Evolutionary conservation across 345 rosid species (phyloP).

Genomic region (Corymbia maculata): DNA sequence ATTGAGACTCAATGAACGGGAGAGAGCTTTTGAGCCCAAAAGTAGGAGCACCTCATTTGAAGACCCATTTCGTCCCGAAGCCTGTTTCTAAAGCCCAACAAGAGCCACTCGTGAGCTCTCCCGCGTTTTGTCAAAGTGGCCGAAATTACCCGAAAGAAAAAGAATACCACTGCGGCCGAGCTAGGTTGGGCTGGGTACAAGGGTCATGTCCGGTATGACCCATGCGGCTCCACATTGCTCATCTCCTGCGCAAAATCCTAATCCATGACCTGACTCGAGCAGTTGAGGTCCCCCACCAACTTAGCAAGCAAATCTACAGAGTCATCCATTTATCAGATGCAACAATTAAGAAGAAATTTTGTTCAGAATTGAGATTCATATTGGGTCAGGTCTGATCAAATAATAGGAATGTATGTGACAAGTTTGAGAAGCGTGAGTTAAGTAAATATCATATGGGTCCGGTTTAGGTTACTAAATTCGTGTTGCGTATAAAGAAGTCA

Average conservation of each 20-base stretch:
- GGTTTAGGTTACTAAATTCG: accelerated
- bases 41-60: not conserved
- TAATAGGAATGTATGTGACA: accelerated
- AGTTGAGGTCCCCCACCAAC: not conserved
- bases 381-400: accelerated
- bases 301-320: too few species aligned
- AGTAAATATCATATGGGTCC: too few species aligned
- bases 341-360: too few species aligned
- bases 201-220: not conserved
- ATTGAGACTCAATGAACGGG: too few species aligned
- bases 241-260: not conserved
- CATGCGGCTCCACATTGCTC: not conserved
- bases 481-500: too few species aligned
- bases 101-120: not conserved
- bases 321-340: not conserved
- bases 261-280: not conserved
- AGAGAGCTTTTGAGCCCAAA: not conserved
- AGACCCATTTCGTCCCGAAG: not conserved
- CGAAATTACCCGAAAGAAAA: not conserved
- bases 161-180: not conserved
- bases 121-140: not conserved
- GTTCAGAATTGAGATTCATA: too few species aligned
- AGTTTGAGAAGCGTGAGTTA: not conserved
- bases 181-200: not conserved
- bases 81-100: not conserved